Conservation (phyloP, 768 basidiomycete genomes). For the Trametes elegans region DNA sequence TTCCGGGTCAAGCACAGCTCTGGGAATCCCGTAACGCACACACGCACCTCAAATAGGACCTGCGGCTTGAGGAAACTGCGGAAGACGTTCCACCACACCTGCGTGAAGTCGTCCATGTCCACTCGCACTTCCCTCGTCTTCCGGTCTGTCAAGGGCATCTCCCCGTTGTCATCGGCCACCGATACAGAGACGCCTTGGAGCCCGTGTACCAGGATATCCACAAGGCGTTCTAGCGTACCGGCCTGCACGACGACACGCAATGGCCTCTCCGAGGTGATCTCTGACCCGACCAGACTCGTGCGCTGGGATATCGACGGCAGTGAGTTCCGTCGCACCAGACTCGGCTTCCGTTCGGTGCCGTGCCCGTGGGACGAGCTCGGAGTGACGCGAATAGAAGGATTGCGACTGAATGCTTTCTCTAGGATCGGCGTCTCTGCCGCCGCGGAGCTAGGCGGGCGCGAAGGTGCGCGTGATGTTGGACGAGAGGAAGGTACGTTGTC, state of each 20-base stretch:
- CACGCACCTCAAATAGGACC: conserved; percentile 78
- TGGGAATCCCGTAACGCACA: neutral
- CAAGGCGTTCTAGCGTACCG: conserved; percentile 71
- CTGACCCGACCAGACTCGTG: conserved; percentile 54
- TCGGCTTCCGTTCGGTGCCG: conserved; percentile 73
- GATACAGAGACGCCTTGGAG: conserved; percentile 75
- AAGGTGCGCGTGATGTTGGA: conserved; percentile 59
- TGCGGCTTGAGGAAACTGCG: conserved; percentile 79
- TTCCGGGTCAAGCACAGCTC: neutral
- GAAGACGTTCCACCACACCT: conserved; percentile 82
- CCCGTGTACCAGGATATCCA: conserved; percentile 75
- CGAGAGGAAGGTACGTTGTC: conserved; percentile 41
- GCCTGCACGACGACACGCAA: conserved; percentile 76
- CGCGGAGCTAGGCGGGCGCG: conserved; percentile 69
- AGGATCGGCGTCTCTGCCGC: conserved; percentile 35
- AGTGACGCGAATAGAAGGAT: conserved; percentile 78
- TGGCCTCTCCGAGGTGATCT: conserved; percentile 66
- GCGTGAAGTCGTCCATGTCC: conserved; percentile 70
- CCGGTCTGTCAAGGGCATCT: conserved; percentile 73
- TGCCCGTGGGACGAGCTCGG: conserved; percentile 55
- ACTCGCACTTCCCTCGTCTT: conserved; percentile 71
- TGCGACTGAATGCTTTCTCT: conserved; percentile 49
- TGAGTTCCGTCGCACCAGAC: conserved; percentile 71
- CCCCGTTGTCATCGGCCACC: conserved; percentile 84
- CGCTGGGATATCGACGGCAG: conserved; percentile 73